These are phyloP conservation scores for Petunia hybrid DNA, from an alignment of 305 asterid species.

Conservation along the genomic window DNA sequence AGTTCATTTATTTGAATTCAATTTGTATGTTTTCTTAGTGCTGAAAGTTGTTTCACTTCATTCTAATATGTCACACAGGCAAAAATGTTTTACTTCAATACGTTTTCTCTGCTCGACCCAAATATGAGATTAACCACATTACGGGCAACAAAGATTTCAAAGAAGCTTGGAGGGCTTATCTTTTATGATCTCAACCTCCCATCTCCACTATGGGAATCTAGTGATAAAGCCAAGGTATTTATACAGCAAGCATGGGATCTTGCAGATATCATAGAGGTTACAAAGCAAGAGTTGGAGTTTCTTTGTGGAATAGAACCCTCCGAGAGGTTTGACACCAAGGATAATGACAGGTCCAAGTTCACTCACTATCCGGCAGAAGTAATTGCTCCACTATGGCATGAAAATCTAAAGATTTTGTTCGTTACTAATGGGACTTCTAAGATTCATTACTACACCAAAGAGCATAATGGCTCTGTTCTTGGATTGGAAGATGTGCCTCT, in stretches of 20 bases:
- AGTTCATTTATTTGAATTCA: background rate
- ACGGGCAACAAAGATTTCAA: conserved; percentile 71
- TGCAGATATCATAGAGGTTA: conserved; percentile 84
- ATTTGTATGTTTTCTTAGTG: conserved; percentile 20
- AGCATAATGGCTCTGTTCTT: conserved; percentile 68
- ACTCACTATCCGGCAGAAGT: conserved; percentile 80
- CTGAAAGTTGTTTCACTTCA: conserved; percentile 13
- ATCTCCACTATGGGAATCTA: conserved; percentile 83
- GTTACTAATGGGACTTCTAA: conserved; percentile 97
- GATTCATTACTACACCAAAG: conserved; percentile 94
- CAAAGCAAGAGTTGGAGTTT: conserved; percentile 95
- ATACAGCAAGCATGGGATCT: conserved; percentile 72
- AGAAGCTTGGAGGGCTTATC: conserved; percentile 70
- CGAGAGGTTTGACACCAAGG: conserved; percentile 70
- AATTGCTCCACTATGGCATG: conserved; percentile 82
- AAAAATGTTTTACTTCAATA: conserved; percentile 88
- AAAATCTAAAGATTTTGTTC: conserved; percentile 79
- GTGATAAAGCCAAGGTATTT: conserved; percentile 71
- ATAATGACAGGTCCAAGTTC: conserved; percentile 75
- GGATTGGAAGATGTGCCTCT: conserved; percentile 94
- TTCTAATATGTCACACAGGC: conserved; percentile 59
- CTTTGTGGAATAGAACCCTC: conserved; percentile 76
- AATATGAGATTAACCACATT: conserved; percentile 77
- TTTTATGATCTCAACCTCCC: conserved; percentile 94
- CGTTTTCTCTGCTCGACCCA: conserved; percentile 80